phyloP scores from a whole-genome alignment of 257 asterid genomes.

The Capsicum pubescens region DNA sequence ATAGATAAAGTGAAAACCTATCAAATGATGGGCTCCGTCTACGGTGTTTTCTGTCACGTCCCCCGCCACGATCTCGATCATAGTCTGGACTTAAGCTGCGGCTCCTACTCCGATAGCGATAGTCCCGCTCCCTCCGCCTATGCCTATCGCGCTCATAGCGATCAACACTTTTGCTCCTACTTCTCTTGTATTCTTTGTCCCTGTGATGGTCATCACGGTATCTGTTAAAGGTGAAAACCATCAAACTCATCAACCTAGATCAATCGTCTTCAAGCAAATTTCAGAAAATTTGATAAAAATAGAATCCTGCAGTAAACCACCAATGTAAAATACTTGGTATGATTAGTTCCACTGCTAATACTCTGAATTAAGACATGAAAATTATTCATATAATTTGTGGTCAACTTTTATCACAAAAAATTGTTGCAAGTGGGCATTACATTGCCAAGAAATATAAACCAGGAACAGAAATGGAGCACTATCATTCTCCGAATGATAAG shows the following conservation, averaged over 20 bases:
- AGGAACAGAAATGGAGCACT: not conserved
- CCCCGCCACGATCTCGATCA: constrained; percentile 34
- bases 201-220: constrained; percentile 41
- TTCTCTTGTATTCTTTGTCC: constrained; percentile 41
- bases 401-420: not conserved
- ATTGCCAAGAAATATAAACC: not conserved
- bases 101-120: constrained; percentile 42
- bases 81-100: constrained; percentile 41
- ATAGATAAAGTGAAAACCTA: constrained; percentile 34
- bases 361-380: not conserved
- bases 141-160: constrained; percentile 38
- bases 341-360: not conserved
- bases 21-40: constrained; percentile 38
- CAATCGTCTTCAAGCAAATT: not conserved
- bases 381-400: not conserved
- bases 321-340: not conserved
- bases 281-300: not conserved
- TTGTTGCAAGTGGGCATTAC: too few species aligned
- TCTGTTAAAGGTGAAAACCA: constrained; percentile 33
- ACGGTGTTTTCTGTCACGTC: constrained; percentile 31
- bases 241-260: not conserved
- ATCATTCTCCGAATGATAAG: not conserved
- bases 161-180: constrained; percentile 45
- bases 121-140: constrained; percentile 34
- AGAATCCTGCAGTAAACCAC: constrained; percentile 3